These are phyloP conservation scores for Septoria linicola DNA, from an alignment of 2,329 filamentous ascomycete species.

Conservation along the genomic window DNA sequence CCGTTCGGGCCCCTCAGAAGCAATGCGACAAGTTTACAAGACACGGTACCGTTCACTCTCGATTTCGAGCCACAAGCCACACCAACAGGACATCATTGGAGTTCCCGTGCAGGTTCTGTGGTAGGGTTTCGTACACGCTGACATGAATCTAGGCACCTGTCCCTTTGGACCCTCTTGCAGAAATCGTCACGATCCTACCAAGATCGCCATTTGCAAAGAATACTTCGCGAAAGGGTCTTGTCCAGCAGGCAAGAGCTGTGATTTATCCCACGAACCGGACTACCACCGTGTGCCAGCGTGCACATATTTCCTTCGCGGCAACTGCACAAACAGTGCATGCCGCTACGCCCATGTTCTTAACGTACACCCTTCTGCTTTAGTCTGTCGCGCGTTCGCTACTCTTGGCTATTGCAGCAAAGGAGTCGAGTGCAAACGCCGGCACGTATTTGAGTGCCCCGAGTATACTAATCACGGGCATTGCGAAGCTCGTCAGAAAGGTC, in stretches of 20 bases:
- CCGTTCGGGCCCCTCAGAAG: conserved; percentile 18
- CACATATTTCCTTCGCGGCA: conserved; percentile 83
- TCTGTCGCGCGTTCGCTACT: conserved; percentile 81
- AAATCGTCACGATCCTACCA: conserved; percentile 79
- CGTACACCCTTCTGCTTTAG: conserved; percentile 71
- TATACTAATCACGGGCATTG: conserved; percentile 89
- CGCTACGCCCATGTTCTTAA: conserved; percentile 82
- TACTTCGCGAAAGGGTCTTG: conserved; percentile 79
- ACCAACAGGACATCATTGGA: conserved; percentile 4
- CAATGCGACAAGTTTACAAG: conserved; percentile 39
- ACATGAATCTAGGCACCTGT: conserved; percentile 68
- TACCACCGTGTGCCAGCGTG: conserved; percentile 84
- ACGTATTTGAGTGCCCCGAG: conserved; percentile 85
- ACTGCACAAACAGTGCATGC: conserved; percentile 83
- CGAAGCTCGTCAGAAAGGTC: conserved; percentile 59
- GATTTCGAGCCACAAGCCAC: conserved; percentile 8
- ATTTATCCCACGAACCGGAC: conserved; percentile 83
- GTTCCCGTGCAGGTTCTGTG: conserved; percentile 20
- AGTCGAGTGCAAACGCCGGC: conserved; percentile 71
- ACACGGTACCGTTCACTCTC: conserved; percentile 33
- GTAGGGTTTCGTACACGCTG: conserved; percentile 29
- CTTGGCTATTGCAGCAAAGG: conserved; percentile 89
- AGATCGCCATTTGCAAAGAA: conserved; percentile 87
- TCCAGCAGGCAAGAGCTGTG: conserved; percentile 73
- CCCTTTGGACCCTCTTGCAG: conserved; percentile 76